Evolutionary conservation across 306 rosid species (phyloP), one percentile per base, ranked within the genome.

Genomic region (Begonia masoniana): DNA sequence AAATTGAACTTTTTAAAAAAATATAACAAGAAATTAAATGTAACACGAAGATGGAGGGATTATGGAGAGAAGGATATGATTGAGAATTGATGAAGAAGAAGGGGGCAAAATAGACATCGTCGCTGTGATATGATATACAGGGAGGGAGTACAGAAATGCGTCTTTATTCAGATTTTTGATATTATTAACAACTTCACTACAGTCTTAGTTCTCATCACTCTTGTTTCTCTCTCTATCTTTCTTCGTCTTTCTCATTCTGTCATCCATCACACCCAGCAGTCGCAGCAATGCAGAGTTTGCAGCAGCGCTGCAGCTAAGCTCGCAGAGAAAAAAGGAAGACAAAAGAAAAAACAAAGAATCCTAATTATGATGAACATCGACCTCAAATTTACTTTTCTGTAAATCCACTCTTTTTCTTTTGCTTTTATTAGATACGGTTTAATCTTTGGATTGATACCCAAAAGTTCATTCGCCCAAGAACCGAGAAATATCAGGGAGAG

Each of bases 41-140:
- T n/a, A n/a, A n/a, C n/a, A n/a, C n/a, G n/a, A n/a, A n/a, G n/a
- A n/a, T n/a, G n/a, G n/a, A n/a, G n/a, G n/a, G 43, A 26, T 19
- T 51, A 15, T 51, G 52, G 57, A 48, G 21, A 21, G 21, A 9
- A 41, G 19, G 46, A 41, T 59, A 49, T 61, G 11, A 59, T 51
- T 12, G 62, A 56, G 88, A 83, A 77, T 86, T 91, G 84, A 71
- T 45, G 74, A 69, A 62, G 87, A 73, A 74, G 80, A 86, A 72
- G 85, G 84, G 94, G 96, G 85, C 96, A 86, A 77, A 78, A 83
- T 83, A 79, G 94, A 83, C 99, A 86, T 83, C 88, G 85, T 56
- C 78, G 94, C 96, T 94, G 74, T 86, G 81, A 83, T n/a, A n/a
- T n/a, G n/a, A n/a, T 86, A 75, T 82, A 31, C 35, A 80, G 96